Evolutionary conservation across 208 protist genomes (phyloP), one percentile per base, ranked within the genome.

Genomic region (Naegleria fowleri): DNA sequence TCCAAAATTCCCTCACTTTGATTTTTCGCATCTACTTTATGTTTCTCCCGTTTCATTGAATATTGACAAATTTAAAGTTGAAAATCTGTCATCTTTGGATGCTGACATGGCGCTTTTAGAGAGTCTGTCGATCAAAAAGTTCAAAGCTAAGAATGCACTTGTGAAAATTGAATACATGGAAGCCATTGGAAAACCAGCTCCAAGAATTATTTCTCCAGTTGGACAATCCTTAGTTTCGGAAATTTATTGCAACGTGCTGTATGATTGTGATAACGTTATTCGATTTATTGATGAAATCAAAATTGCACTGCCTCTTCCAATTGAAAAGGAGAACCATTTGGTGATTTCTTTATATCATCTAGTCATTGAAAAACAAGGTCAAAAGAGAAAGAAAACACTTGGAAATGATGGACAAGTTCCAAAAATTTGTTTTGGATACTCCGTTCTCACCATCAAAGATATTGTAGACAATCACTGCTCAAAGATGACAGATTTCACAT

Each of bases 251-350:
- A 67, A 29, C 40, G 86, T 89, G 0, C 25, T 41, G 25, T 67
- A 41, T 16, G 48, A 89, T 36, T 19, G 25, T 11, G 48, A 89
- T 16, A 36, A 39, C 9, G 67, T n/a, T 5, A 6, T 41, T 29
- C 11, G n/a, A n/a, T 89, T 89, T 40, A 33, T 67, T 41, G 86
- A 89, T 40, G 41, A 67, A 40, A 41, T 89, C n/a, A 89, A 89
- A 89, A 38, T 89, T 40, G 33, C n/a, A 0, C 59, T 89, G 25
- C 86, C 86, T 40, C 13, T 89, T 25, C 86, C 86, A 19, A 89
- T 89, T 5, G 16, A 89, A 40, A 19, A 52, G 6, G 29, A 67
- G 11, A 41, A 89, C 25, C 48, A 67, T 29, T 38, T 89, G 0
- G 19, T 89, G 7, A 55, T 89, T 40, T 51, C 39, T 25, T 89